A percentile compares a stretch with the other conserved stretches of the same genome.
Evolutionary conservation across 805 yeast species (phyloP).

Genomic region (Pichia nakasei): DNA sequence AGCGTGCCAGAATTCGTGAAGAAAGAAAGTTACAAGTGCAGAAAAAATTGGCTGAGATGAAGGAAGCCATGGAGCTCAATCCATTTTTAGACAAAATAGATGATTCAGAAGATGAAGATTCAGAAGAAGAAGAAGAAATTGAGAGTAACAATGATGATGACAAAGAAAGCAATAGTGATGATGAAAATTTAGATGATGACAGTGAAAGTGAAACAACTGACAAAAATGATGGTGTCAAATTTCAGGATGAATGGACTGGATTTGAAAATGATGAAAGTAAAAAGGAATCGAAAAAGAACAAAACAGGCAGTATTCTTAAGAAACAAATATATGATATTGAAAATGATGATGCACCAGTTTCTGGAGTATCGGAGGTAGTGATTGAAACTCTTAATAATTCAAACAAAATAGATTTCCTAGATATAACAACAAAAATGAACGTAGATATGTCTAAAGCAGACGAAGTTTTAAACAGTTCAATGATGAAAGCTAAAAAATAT

Average conservation of each 20-base stretch:
- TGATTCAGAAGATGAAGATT: constrained; percentile 23
- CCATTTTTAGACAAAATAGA: constrained; percentile 16
- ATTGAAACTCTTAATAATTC: constrained; percentile 50
- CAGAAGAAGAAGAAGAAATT: constrained; percentile 13
- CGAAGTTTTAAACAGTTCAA: constrained; percentile 62
- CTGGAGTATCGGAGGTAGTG: constrained; percentile 39
- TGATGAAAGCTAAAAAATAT: constrained; percentile 73
- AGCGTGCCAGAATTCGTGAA: constrained; percentile 60
- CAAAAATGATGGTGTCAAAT: constrained; percentile 12
- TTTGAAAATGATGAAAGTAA: constrained; percentile 23
- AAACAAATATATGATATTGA: constrained; percentile 33
- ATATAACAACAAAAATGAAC: constrained; percentile 51
- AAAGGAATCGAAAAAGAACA: constrained; percentile 12
- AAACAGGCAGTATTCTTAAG: constrained; percentile 34
- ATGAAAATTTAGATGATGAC: constrained; percentile 18
- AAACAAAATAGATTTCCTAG: constrained; percentile 26
- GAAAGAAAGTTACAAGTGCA: constrained; percentile 62
- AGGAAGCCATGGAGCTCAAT: constrained; percentile 22
- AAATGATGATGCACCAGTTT: constrained; percentile 31
- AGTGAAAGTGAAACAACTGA: constrained; percentile 12
- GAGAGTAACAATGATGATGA: constrained; percentile 19
- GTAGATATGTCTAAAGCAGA: constrained; percentile 66
- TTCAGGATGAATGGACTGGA: constrained; percentile 34
- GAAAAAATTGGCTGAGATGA: constrained; percentile 50
- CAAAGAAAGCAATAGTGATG: constrained; percentile 10